phyloP scores from a whole-genome alignment of 306 rosid species.

The Acacia melanoxylon region DNA sequence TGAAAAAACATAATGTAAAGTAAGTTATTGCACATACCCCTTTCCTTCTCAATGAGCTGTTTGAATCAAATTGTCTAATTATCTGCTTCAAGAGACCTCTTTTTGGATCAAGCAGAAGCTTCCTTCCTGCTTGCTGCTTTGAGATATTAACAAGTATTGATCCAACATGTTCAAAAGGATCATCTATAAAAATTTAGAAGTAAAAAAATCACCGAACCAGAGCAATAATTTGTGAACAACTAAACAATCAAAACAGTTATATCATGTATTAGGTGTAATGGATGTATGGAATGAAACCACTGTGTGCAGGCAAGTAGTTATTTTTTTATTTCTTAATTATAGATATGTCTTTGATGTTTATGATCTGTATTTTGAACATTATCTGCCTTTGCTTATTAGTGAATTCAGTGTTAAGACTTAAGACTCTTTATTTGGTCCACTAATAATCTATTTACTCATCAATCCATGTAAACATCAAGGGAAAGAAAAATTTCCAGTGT shows the following conservation, averaged over 20 bases:
- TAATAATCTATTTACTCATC: not conserved
- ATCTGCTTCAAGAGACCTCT: constrained; percentile 87
- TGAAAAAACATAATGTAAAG: constrained; percentile 13
- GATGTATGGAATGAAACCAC: not conserved
- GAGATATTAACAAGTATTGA: constrained; percentile 90
- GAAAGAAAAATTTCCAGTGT: not conserved
- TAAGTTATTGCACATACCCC: constrained; percentile 66
- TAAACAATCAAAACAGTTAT: not conserved
- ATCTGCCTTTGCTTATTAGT: not conserved
- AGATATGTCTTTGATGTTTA: not conserved
- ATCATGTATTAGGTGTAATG: not conserved
- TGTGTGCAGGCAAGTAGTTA: not conserved
- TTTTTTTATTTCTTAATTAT: not conserved
- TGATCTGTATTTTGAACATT: not conserved
- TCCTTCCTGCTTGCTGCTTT: constrained; percentile 78
- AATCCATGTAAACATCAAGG: not conserved
- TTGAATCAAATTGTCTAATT: constrained; percentile 82
- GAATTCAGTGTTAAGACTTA: not conserved
- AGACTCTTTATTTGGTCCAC: not conserved
- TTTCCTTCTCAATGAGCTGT: constrained; percentile 75
- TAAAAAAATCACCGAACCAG: constrained; percentile 22
- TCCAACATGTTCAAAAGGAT: constrained; percentile 91
- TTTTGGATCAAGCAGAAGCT: constrained; percentile 83
- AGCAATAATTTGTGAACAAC: not conserved
- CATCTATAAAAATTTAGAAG: constrained; percentile 54